These are phyloP conservation scores for Penicillium fuscoglaucum DNA, from an alignment of 2,329 filamentous ascomycete genomes.

Conservation along the genomic window DNA sequence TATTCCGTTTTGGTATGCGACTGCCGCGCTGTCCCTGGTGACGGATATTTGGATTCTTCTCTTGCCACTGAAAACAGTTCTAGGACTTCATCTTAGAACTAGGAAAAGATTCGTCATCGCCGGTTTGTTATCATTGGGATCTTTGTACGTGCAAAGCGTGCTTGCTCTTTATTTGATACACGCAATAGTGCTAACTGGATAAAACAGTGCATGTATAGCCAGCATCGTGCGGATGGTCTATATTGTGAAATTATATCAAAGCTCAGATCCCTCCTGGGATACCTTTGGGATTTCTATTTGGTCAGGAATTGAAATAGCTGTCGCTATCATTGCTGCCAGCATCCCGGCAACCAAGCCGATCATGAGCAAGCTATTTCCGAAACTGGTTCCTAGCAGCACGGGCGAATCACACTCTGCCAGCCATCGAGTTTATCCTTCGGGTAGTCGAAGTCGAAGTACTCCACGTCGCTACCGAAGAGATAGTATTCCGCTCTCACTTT, in stretches of 20 bases:
- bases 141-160: background rate
- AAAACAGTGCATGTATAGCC: conserved; percentile 15
- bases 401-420: background rate
- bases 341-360: conserved; percentile 1
- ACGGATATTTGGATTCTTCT: conserved; percentile 15
- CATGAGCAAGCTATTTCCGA: background rate
- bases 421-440: background rate
- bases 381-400: background rate
- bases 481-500: background rate
- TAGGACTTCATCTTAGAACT: background rate
- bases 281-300: conserved; percentile 12
- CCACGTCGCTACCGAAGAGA: background rate
- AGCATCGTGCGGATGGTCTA: conserved; percentile 14
- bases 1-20: conserved; percentile 13
- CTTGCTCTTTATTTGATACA: background rate
- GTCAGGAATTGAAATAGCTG: conserved; percentile 7
- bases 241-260: conserved; percentile 13
- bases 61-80: conserved; percentile 7
- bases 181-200: background rate
- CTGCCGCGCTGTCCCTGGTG: conserved; percentile 4
- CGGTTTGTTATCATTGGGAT: background rate
- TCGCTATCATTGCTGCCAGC: conserved; percentile 1
- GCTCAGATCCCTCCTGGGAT: conserved; percentile 13
- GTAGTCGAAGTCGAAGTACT: background rate
- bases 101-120: background rate